These are phyloP conservation scores for Penicillium sclerotiorum DNA, from an alignment of 2,329 filamentous ascomycete species.

Conservation along the genomic window DNA sequence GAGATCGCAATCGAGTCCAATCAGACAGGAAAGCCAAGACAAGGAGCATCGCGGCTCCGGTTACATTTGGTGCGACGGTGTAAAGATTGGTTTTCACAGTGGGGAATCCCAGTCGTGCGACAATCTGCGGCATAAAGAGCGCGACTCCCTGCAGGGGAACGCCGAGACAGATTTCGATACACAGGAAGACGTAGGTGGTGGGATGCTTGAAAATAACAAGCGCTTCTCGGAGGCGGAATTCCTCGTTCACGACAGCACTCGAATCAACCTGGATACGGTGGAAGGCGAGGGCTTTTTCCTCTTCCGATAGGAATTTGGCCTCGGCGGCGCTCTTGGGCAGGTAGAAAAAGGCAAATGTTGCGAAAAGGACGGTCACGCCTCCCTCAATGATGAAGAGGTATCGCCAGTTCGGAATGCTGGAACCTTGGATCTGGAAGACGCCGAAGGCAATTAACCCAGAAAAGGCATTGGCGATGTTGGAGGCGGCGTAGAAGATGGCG, in stretches of 20 bases:
- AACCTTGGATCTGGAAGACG: constrained; percentile 60
- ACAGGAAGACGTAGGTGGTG: constrained; percentile 57
- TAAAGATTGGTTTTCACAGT: constrained; percentile 75
- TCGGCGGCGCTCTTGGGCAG: constrained; percentile 66
- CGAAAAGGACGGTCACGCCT: constrained; percentile 60
- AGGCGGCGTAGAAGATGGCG: constrained; percentile 75
- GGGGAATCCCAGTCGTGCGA: constrained; percentile 54
- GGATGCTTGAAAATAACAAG: constrained; percentile 58
- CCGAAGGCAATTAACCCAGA: constrained; percentile 62
- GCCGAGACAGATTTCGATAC: constrained; percentile 62
- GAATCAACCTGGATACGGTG: constrained; percentile 76
- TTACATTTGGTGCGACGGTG: constrained; percentile 78
- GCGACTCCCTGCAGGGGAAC: constrained; percentile 61
- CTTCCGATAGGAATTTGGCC: constrained; percentile 65
- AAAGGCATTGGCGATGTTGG: constrained; percentile 72
- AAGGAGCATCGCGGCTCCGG: constrained; percentile 71
- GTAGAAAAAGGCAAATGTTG: constrained; percentile 69
- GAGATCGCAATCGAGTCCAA: constrained; percentile 65
- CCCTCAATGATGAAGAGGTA: constrained; percentile 63
- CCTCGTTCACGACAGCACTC: constrained; percentile 63
- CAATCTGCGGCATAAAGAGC: constrained; percentile 62
- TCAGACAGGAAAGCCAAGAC: constrained; percentile 74
- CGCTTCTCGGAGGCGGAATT: constrained; percentile 56
- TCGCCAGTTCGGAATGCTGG: constrained; percentile 53
- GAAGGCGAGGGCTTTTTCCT: constrained; percentile 69